These are phyloP conservation scores for Rhazya stricta DNA, from an alignment of 257 asterid species.

Conservation along the genomic window DNA sequence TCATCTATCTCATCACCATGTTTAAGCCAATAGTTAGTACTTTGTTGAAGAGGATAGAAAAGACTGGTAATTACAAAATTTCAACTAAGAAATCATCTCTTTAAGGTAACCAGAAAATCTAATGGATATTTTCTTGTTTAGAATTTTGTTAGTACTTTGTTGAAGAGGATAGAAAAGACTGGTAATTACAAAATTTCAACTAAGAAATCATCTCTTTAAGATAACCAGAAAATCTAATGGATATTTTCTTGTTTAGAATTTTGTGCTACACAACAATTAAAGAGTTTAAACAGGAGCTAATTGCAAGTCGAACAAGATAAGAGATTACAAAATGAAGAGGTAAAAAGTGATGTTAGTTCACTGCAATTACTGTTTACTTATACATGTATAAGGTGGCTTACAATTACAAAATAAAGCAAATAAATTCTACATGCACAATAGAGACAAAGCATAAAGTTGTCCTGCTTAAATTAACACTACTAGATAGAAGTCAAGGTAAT, in stretches of 20 bases:
- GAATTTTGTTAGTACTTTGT: neutral
- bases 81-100: neutral
- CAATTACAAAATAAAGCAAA: neutral
- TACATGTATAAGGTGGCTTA: neutral
- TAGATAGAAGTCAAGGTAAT: neutral
- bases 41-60: constrained; percentile 2
- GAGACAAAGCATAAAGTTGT: neutral
- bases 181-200: neutral
- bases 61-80: neutral
- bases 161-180: neutral
- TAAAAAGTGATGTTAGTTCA: neutral
- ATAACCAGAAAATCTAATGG: neutral
- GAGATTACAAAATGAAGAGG: constrained; percentile 3
- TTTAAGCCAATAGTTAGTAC: neutral
- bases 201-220: neutral
- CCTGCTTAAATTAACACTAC: neutral
- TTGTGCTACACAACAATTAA: neutral
- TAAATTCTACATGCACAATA: neutral
- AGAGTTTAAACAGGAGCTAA: neutral
- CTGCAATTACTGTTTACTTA: neutral
- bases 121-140: neutral
- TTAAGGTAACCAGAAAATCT: neutral
- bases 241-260: neutral
- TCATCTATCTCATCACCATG: neutral
- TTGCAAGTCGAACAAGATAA: neutral